Evolutionary conservation across 768 basidiomycete genomes (phyloP).

Genomic region (Mycena albidolilacea): DNA sequence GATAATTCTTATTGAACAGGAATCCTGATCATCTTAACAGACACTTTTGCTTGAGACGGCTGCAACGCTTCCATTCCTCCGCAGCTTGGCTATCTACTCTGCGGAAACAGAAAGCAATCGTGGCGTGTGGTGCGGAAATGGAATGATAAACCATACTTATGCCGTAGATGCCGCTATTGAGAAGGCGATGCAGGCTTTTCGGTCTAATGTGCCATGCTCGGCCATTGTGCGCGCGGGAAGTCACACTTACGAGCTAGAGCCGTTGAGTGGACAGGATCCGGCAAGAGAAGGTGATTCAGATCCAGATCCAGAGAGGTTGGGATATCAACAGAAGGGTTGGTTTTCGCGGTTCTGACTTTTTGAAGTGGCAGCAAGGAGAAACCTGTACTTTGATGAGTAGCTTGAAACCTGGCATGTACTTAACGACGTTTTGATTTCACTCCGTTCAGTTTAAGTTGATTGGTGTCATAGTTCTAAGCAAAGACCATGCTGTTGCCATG

Average conservation of each 20-base stretch:
- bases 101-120: constrained; percentile 4
- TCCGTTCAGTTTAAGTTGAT: too few relatives aligned
- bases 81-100: background rate
- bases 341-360: too few relatives aligned
- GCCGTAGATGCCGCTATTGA: background rate
- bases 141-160: background rate
- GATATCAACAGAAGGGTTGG: too few relatives aligned
- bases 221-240: background rate
- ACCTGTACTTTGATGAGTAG: too few relatives aligned
- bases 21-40: background rate
- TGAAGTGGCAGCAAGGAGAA: too few relatives aligned
- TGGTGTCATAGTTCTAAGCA: too few relatives aligned
- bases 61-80: background rate
- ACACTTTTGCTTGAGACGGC: background rate
- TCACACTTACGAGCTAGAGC: background rate
- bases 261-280: background rate
- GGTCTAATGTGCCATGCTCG: background rate
- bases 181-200: background rate
- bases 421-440: too few relatives aligned
- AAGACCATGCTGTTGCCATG: too few relatives aligned
- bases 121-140: constrained; percentile 10
- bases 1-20: background rate
- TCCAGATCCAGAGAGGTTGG: too few relatives aligned
- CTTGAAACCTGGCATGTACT: too few relatives aligned
- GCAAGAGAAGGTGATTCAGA: too few relatives aligned